Base-by-base conservation (phyloP, 2,329 filamentous ascomycete genomes). In the Neonectria hederae region DNA sequence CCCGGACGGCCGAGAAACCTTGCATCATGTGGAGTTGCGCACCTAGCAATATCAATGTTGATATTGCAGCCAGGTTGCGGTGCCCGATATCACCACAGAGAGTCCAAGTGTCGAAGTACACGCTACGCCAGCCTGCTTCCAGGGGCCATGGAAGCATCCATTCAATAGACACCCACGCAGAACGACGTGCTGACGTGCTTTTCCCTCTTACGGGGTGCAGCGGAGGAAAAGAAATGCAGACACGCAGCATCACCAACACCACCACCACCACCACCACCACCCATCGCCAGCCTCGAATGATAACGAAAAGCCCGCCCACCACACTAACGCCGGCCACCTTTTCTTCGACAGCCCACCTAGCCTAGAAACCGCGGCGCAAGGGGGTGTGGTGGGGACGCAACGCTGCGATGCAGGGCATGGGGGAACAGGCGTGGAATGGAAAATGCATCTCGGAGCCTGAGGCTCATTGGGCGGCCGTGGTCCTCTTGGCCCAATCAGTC, bases 1-100 rank as follows among this genome's bases (percentile, higher is more conserved):
- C 48, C 48, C 48, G 48, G 48, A 51, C 28, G 28, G 48, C 48
- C 48, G 26, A 51, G 48, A 43, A 59, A 53, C 56, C 48, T 53
- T 59, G 56, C 38, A 32, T n/a, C 38, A 38, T n/a, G 35, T 21
- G 28, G 48, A 51, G 48, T 51, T 19, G 28, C 26, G 26, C 28
- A 28, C 28, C 28, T 32, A 19, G 28, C 46, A 49, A 19, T 19
- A 30, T 26, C 14, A 17, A 26, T 6, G 28, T 14, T n/a, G n/a
- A 21, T 26, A 38, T 38, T 48, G 19, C 21, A 59, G 26, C 35
- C 38, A 35, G n/a, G 35, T 59, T 42, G 19, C n/a, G 19, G 10
- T 10, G 42, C n/a, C 38, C 19, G 19, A 45, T 26, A 26, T 26
- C 28, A 9, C 30, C 4, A n/a, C n/a, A n/a, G n/a, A n/a, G 14